Percentiles rank a stretch among this genome's conserved stretches.
Evolutionary conservation across 148 eudicot species (phyloP).

Genomic region (Talinum fruticosum): DNA sequence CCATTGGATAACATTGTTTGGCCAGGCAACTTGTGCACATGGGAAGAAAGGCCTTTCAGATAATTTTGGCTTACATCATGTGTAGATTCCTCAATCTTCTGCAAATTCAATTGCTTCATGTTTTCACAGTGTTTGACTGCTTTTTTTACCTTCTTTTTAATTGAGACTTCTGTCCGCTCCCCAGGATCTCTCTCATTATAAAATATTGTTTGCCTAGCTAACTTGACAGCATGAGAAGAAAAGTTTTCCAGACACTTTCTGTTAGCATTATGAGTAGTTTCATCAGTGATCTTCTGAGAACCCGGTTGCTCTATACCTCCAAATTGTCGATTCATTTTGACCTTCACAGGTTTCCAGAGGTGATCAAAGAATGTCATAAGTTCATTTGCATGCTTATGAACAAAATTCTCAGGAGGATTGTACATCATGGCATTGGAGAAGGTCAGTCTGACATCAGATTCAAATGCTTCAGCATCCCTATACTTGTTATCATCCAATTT

Average conservation of each 20-base stretch:
- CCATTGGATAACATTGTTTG: neutral
- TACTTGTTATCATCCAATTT: conserved; percentile 51
- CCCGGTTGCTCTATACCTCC: conserved; percentile 11
- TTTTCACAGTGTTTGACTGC: conserved; percentile 19
- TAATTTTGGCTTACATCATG: neutral
- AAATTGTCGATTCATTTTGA: conserved; percentile 27
- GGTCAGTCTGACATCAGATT: conserved; percentile 69
- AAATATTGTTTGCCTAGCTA: neutral
- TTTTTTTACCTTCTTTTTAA: conserved; percentile 17
- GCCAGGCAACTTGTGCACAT: neutral
- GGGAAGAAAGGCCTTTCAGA: neutral
- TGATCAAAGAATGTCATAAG: conserved; percentile 39
- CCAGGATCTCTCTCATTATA: neutral
- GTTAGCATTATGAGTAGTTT: conserved; percentile 4
- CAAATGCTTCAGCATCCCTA: conserved; percentile 52
- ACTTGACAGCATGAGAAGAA: conserved; percentile 11
- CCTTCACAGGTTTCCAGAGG: conserved; percentile 54
- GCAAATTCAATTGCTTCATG: conserved; percentile 3
- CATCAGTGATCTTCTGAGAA: neutral
- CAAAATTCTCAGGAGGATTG: conserved; percentile 54
- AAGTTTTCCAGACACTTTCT: neutral
- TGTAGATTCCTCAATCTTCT: neutral
- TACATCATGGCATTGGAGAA: conserved; percentile 86
- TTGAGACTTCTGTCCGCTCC: neutral
- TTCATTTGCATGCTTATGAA: conserved; percentile 52